A percentile compares a stretch with the other conserved stretches of the same genome.
These are phyloP conservation scores for Claviceps capensis DNA, from an alignment of 2,329 filamentous ascomycete genomes.

Conservation along the genomic window DNA sequence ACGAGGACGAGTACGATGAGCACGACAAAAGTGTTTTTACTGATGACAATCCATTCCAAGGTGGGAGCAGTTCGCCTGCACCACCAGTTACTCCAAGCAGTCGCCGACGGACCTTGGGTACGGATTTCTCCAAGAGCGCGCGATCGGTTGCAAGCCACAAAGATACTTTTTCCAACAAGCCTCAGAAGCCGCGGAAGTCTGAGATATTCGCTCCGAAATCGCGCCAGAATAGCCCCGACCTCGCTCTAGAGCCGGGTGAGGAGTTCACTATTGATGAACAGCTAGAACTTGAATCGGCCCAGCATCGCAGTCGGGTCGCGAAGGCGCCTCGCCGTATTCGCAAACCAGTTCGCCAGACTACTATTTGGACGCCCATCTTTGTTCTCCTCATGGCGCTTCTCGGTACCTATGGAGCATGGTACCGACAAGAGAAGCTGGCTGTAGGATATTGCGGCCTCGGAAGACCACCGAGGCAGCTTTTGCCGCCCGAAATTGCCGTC, in stretches of 20 bases:
- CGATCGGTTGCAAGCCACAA: slow-evolving; percentile 32
- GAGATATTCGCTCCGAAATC: slow-evolving; percentile 35
- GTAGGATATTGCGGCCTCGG: slow-evolving; percentile 91
- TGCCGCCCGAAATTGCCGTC: slow-evolving; percentile 38
- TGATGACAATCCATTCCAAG: slow-evolving; percentile 86
- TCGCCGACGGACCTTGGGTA: slow-evolving; percentile 34
- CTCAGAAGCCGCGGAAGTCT: slow-evolving; percentile 37
- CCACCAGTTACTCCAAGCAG: slow-evolving; percentile 32
- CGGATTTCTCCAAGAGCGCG: slow-evolving; percentile 27
- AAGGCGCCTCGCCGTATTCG: slow-evolving; percentile 30
- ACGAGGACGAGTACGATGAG: slow-evolving; percentile 36
- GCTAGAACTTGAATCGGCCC: slow-evolving; percentile 61
- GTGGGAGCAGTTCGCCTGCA: slow-evolving; percentile 54
- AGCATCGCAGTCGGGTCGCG: slow-evolving; percentile 35
- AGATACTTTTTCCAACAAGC: slow-evolving; percentile 17
- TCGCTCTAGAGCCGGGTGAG: slow-evolving; percentile 54
- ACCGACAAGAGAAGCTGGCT: slow-evolving; percentile 87
- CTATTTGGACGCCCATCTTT: slow-evolving; percentile 51
- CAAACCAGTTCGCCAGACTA: slow-evolving; percentile 24
- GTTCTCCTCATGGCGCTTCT: slow-evolving; percentile 59
- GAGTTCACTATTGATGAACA: slow-evolving; percentile 92
- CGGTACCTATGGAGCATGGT: slow-evolving; percentile 65
- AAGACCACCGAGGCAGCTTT: slow-evolving; percentile 38
- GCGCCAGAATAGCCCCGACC: slow-evolving; percentile 21
- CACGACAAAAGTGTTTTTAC: slow-evolving; percentile 58